Evolutionary conservation across 805 yeast species (phyloP), one percentile per base, ranked within the genome.

Genomic region (Ogataea ramenticola): DNA sequence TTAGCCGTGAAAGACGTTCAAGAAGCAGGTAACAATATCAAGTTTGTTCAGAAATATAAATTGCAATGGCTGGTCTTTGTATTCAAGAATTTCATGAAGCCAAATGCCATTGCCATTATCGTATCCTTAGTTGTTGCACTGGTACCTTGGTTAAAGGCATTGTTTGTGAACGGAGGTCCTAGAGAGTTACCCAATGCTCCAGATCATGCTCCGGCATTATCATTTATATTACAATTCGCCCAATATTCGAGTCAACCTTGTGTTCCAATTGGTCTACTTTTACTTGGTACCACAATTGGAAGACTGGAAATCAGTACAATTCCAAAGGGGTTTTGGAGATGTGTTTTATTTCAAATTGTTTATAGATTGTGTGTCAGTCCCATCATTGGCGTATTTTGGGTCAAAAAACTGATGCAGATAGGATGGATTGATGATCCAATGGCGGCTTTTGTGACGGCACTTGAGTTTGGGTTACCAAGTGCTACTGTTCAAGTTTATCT

Each of bases 401-500:
- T 72, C 10, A 66, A 72, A 3, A 74, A 73, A 16, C 48, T 77
- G 41, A 50, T 67, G 39, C 58, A 67, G 17, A 72, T 68, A 9
- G 75, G 76, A 12, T 76, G 81, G 82, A 65, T 67, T n/a, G 45
- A 53, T 53, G 72, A 51, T 40, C 56, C 60, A 5, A 56, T 65
- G 71, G 49, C 65, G 62, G 42, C 71, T 63, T 60, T 75, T 66
- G 54, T 72, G 63, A 56, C 57, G 14, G 72, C 72, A 15, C 53
- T 77, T 48, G 75, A 74, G 48, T 77, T 66, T 51, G 72, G 74
- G 0, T 61, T 76, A 24, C 82, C 82, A 3, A 73, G 74, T 53
- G 82, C 82, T 12, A 77, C 82, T 0, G 73, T 77, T 10, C 72
- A 77, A 54, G 74, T 76, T n/a, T 77, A 77, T 52, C 64, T 77